phyloP scores from a whole-genome alignment of 371 early-diverging fungal species.

The Mucor ambiguus region DNA sequence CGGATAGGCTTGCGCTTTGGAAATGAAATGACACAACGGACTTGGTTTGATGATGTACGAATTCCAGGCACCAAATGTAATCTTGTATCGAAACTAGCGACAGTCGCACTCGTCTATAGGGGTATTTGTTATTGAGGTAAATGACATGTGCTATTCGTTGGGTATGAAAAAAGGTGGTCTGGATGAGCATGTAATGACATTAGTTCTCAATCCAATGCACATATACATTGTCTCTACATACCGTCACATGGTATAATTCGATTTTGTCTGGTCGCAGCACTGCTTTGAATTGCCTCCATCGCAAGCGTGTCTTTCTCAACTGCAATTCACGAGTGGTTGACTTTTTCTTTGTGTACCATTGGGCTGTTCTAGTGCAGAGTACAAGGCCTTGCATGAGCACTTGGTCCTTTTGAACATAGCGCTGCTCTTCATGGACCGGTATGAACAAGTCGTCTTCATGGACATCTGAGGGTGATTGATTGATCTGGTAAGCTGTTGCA shows the following conservation, averaged over 20 bases:
- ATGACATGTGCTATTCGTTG: constrained; percentile 24
- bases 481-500: not conserved
- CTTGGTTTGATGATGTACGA: constrained; percentile 12
- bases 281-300: constrained; percentile 28
- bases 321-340: constrained; percentile 11
- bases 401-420: not conserved
- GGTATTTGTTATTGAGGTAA: constrained; percentile 10
- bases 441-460: not conserved
- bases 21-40: constrained; percentile 19
- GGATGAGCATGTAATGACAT: not conserved
- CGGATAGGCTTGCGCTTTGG: constrained; percentile 12
- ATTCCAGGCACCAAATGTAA: constrained; percentile 20
- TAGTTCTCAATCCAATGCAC: not conserved
- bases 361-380: constrained; percentile 18
- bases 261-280: constrained; percentile 17
- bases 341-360: constrained; percentile 22
- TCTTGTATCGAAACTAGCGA: constrained; percentile 14
- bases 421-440: not conserved
- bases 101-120: constrained; percentile 15
- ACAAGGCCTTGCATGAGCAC: constrained; percentile 18
- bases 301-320: constrained; percentile 20
- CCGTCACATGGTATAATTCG: constrained; percentile 27
- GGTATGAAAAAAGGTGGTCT: constrained; percentile 13
- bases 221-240: constrained; percentile 2
- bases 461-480: not conserved